Percentiles rank a stretch among this genome's conserved stretches.
Conservation (phyloP, 2,329 filamentous ascomycete genomes). For the Phoma sp. region DNA sequence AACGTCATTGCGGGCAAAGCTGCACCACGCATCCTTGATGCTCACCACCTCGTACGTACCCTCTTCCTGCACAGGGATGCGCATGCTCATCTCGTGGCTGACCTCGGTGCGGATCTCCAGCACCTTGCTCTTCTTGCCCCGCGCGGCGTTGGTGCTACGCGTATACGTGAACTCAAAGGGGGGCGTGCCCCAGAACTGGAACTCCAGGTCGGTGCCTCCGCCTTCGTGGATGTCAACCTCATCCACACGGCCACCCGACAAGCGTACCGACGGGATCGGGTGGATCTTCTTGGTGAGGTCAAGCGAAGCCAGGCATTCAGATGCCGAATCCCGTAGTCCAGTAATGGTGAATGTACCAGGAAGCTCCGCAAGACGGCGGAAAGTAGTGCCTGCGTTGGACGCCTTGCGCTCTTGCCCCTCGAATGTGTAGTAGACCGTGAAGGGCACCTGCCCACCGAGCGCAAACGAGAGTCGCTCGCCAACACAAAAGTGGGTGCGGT, state of each 20-base stretch:
- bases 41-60: constrained; percentile 97
- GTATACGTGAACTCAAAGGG: constrained; percentile 99
- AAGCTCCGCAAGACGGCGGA: constrained; percentile 90
- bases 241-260: constrained; percentile 81
- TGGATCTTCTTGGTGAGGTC: constrained; percentile 85
- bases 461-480: constrained; percentile 94
- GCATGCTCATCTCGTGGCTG: constrained; percentile 81
- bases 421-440: constrained; percentile 92
- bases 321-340: constrained; percentile 84
- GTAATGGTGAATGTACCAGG: constrained; percentile 89
- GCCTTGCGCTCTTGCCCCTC: constrained; percentile 79
- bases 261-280: constrained; percentile 86
- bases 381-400: constrained; percentile 77
- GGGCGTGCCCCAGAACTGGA: constrained; percentile 93
- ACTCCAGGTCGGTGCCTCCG: constrained; percentile 88
- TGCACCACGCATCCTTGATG: constrained; percentile 92
- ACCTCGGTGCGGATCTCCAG: constrained; percentile 91
- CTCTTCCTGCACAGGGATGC: constrained; percentile 85
- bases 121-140: constrained; percentile 65
- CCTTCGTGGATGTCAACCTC: constrained; percentile 96
- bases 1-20: constrained; percentile 75
- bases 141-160: constrained; percentile 81
- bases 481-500: constrained; percentile 87
- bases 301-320: constrained; percentile 81
- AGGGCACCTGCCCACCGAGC: constrained; percentile 87